phyloP scores from a whole-genome alignment of 805 yeast species.

The Hanseniaspora mollemarum region DNA sequence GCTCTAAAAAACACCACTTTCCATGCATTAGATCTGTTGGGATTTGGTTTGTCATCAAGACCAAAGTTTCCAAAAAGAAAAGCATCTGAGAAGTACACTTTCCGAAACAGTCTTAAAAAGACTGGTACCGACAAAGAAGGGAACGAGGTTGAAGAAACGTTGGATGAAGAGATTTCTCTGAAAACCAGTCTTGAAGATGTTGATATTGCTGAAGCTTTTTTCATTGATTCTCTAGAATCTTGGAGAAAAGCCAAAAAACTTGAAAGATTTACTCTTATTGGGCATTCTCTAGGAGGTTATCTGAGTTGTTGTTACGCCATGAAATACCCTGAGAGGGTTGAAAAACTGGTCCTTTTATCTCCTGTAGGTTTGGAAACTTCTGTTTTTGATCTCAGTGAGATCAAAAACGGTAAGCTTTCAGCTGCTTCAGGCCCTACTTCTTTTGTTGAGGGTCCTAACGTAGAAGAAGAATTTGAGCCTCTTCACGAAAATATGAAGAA shows the following conservation, averaged over 20 bases:
- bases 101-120: constrained; percentile 50
- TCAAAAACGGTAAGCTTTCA: background rate
- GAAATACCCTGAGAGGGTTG: constrained; percentile 41
- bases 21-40: constrained; percentile 79
- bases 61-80: constrained; percentile 75
- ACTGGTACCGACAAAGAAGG: constrained; percentile 48
- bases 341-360: constrained; percentile 45
- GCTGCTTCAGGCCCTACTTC: background rate
- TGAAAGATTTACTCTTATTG: constrained; percentile 46
- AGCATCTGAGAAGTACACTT: constrained; percentile 61
- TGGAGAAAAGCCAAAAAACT: constrained; percentile 44
- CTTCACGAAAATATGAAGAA: background rate
- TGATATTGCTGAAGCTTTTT: constrained; percentile 28
- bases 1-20: constrained; percentile 50
- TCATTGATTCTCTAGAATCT: constrained; percentile 40
- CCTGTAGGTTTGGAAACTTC: constrained; percentile 68
- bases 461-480: constrained; percentile 24
- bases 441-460: constrained; percentile 23
- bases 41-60: constrained; percentile 82
- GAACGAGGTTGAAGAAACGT: constrained; percentile 40
- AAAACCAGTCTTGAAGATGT: constrained; percentile 25
- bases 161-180: constrained; percentile 15
- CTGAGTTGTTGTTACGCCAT: constrained; percentile 49
- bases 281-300: constrained; percentile 66
- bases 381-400: constrained; percentile 25